Evolutionary conservation across 2,329 filamentous ascomycete genomes (phyloP), one percentile per base, ranked within the genome.

Genomic region (Trichoderma oligosporum): DNA sequence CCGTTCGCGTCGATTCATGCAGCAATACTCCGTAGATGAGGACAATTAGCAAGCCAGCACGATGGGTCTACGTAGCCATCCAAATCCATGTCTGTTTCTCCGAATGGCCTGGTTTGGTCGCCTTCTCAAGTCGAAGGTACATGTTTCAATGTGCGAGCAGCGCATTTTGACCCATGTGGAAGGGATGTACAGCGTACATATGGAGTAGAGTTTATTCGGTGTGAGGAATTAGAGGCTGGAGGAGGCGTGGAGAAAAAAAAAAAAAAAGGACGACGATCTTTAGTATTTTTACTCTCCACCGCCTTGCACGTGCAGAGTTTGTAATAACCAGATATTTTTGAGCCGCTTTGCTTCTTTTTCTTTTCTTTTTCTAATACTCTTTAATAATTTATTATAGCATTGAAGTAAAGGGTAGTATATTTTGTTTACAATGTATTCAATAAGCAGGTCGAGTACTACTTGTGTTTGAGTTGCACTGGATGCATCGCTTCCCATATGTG

Each of bases 1-100:
- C 48, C 48, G 49, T 58, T 54, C 41, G 33, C 56, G 48, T 33
- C 31, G 18, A 53, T 25, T 20, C 20, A 45, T 31, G 27, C 27
- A 31, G 11, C 27, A 31, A 6, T 31, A 11, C 11, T 6, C 27
- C 5, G 12, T 7, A 20, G 29, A 35, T 44, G 51, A 53, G 18
- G 51, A 11, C 16, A 16, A 6, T 33, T 33, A 36, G 29, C 29
- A 45, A 55, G 52, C 49, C 35, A 36, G 41, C 41, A 20, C 22
- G 31, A 35, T 36, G 52, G 39, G 29, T 48, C 11, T 7, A 36
- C 16, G 33, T 3, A 24, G 18, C 22, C 27, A 11, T 25, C 27
- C 25, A n/a, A n/a, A n/a, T 39, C 31, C 22, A 27, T 36, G 51
- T 22, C 12, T 33, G 11, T n/a, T 27, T 25, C 22, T 20, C 41